Percentiles rank a stretch among this genome's conserved stretches.
phyloP scores from a whole-genome alignment of 2,329 filamentous ascomycete genomes.

The Aspergillus alliaceus region DNA sequence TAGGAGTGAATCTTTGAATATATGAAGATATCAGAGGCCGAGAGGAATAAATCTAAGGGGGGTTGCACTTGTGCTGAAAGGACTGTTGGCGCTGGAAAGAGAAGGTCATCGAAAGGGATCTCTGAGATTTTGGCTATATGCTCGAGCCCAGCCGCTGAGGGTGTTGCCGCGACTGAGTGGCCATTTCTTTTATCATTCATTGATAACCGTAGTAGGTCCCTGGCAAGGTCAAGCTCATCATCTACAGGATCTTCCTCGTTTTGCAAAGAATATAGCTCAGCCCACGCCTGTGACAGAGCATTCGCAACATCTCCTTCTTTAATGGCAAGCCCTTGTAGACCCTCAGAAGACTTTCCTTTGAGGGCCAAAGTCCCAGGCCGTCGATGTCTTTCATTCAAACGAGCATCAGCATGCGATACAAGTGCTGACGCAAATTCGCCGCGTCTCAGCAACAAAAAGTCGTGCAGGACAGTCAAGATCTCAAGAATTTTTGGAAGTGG shows the following conservation, averaged over 20 bases:
- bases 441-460: constrained; percentile 82
- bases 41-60: constrained; percentile 84
- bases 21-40: constrained; percentile 69
- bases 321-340: constrained; percentile 64
- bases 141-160: constrained; percentile 17
- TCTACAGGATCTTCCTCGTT: constrained; percentile 73
- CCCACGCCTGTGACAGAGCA: constrained; percentile 75
- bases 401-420: constrained; percentile 80
- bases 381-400: constrained; percentile 71
- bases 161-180: constrained; percentile 25
- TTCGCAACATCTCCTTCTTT: constrained; percentile 86
- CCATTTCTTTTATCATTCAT: constrained; percentile 38
- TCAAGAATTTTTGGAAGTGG: constrained; percentile 76
- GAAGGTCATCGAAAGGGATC: constrained; percentile 69
- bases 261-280: constrained; percentile 73
- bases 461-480: constrained; percentile 72
- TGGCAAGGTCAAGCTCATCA: constrained; percentile 79
- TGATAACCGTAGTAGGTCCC: constrained; percentile 69
- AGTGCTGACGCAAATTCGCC: constrained; percentile 90
- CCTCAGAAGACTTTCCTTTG: constrained; percentile 54
- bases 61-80: constrained; percentile 73
- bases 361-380: constrained; percentile 50
- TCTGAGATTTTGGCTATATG: constrained; percentile 40
- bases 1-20: constrained; percentile 90
- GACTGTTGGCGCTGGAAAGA: constrained; percentile 74